Conservation (phyloP, 306 rosid genomes). For the Sophora flavescens region DNA sequence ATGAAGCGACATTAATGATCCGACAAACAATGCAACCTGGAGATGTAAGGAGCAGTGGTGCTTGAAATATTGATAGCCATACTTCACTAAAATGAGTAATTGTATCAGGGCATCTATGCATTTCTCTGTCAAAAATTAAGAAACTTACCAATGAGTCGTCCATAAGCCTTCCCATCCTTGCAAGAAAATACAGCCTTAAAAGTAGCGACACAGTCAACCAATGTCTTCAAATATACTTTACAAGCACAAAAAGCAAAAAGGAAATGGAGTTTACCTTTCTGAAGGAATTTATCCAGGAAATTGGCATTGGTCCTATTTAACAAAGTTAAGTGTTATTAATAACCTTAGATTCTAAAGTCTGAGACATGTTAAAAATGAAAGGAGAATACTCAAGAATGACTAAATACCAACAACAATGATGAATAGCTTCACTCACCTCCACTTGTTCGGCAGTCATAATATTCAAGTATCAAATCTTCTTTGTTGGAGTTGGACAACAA, state of each 20-base stretch:
- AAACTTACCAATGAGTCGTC: conserved; percentile 78
- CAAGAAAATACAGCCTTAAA: conserved; percentile 69
- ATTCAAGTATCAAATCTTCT: conserved; percentile 59
- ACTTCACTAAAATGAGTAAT: conserved; percentile 26
- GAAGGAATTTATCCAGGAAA: conserved; percentile 77
- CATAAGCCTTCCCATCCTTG: conserved; percentile 68
- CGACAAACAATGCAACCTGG: background rate
- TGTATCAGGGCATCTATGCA: background rate
- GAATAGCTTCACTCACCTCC: conserved; percentile 65
- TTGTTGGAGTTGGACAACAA: conserved; percentile 49
- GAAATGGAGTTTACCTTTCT: conserved; percentile 62
- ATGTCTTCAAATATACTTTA: conserved; percentile 33
- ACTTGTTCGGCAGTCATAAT: conserved; percentile 70
- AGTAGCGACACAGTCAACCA: conserved; percentile 40
- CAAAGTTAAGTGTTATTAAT: conserved; percentile 34
- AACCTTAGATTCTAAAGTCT: conserved; percentile 37
- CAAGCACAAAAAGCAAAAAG: conserved; percentile 33
- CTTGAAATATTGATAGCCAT: background rate
- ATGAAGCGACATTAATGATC: conserved; percentile 5
- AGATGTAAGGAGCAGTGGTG: background rate
- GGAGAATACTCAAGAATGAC: conserved; percentile 32
- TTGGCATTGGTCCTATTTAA: conserved; percentile 68
- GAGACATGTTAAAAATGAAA: conserved; percentile 30
- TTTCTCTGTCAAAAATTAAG: conserved; percentile 34
- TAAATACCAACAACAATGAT: conserved; percentile 34